Conservation (phyloP, 163 green algal genomes). For the Prototheca cutis region DNA sequence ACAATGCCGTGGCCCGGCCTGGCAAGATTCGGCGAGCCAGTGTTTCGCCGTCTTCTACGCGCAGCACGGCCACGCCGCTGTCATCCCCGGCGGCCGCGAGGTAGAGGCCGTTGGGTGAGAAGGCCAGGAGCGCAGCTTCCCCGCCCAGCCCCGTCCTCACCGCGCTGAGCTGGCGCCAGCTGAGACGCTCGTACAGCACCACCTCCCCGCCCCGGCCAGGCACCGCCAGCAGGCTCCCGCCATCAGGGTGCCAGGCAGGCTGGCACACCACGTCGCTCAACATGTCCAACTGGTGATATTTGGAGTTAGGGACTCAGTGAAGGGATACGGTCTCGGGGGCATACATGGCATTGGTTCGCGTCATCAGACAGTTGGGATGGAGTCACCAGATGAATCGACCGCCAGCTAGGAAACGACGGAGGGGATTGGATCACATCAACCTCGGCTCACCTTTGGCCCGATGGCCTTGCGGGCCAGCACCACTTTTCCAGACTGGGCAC, state of each 20-base stretch:
- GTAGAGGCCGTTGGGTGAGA: constrained; percentile 51
- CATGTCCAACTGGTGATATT: constrained; percentile 30
- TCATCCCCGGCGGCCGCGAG: constrained; percentile 42
- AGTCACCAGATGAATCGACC: no score
- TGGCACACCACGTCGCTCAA: constrained; percentile 5
- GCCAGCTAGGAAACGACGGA: no score
- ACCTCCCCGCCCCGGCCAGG: constrained; percentile 37
- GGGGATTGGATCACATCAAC: no score
- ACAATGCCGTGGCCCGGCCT: neutral
- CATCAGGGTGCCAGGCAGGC: constrained; percentile 63
- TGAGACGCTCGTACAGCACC: constrained; percentile 50
- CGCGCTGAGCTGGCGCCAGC: constrained; percentile 33
- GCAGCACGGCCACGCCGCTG: constrained; percentile 18
- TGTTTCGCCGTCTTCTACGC: neutral
- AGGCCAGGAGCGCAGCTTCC: constrained; percentile 12
- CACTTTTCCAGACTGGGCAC: constrained; percentile 31
- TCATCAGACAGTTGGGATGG: no score
- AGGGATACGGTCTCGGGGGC: no score
- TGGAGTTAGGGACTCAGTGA: no score
- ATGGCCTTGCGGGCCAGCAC: constrained; percentile 11
- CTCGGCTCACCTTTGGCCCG: constrained; percentile 24
- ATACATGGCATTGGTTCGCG: no score
- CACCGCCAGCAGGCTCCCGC: constrained; percentile 46
- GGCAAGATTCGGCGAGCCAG: neutral
- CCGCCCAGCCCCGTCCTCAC: constrained; percentile 33